phyloP scores from a whole-genome alignment of 2,329 filamentous ascomycete species.

The Talaromyces islandicus region DNA sequence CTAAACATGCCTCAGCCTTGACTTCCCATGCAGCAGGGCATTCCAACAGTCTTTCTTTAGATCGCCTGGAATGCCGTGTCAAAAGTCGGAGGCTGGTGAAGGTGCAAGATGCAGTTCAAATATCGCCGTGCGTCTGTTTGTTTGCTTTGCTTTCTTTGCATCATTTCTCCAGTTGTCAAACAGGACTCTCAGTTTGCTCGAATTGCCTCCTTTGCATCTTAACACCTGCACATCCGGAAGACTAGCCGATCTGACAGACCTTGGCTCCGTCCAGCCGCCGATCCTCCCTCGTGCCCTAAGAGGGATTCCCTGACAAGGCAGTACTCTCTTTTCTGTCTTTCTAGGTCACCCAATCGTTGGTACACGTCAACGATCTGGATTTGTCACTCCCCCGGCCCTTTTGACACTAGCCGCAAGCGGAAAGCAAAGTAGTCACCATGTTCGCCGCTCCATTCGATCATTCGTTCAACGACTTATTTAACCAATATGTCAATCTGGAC shows the following conservation, averaged over 20 bases:
- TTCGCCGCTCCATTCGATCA: slow-evolving; percentile 44
- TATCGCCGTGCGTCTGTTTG: slow-evolving; percentile 33
- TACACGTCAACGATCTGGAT: slow-evolving; percentile 16
- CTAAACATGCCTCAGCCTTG: slow-evolving; percentile 3
- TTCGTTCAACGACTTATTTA: slow-evolving; percentile 57
- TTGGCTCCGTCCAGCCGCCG: slow-evolving; percentile 13
- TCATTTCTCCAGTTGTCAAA: slow-evolving; percentile 26
- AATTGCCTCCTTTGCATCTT: slow-evolving; percentile 10
- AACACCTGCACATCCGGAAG: slow-evolving; percentile 3
- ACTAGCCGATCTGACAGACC: not conserved
- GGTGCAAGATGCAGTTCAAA: slow-evolving; percentile 27
- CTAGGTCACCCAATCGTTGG: slow-evolving; percentile 25
- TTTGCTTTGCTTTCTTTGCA: slow-evolving; percentile 40
- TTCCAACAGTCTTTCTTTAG: slow-evolving; percentile 29
- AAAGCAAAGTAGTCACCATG: slow-evolving; percentile 49
- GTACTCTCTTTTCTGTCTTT: slow-evolving; percentile 12
- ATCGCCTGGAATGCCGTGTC: slow-evolving; percentile 27
- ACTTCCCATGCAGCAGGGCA: slow-evolving; percentile 15
- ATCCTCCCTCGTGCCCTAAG: slow-evolving; percentile 13
- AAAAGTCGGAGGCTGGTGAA: slow-evolving; percentile 31
- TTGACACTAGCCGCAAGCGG: slow-evolving; percentile 30
- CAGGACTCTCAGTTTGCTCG: slow-evolving; percentile 17
- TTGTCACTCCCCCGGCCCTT: slow-evolving; percentile 11
- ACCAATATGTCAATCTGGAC: slow-evolving; percentile 57
- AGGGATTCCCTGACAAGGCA: slow-evolving; percentile 14